phyloP scores from a whole-genome alignment of 2,329 filamentous ascomycete species.

The Septoria petroselini region DNA sequence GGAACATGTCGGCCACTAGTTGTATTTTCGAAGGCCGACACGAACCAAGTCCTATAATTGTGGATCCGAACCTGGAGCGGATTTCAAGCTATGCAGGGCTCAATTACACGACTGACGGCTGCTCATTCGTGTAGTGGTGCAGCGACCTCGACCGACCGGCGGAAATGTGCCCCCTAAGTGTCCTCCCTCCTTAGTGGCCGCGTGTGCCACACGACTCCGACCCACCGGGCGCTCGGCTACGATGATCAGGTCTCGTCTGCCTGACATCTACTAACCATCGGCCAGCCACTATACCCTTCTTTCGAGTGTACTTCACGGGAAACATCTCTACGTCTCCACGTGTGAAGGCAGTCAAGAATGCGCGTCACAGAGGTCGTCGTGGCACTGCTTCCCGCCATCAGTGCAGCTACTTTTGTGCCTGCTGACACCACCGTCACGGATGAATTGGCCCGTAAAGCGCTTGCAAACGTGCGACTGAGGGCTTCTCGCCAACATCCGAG shows the following conservation, averaged over 20 bases:
- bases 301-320: too few relatives aligned
- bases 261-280: neutral
- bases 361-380: slow-evolving; percentile 14
- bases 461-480: slow-evolving; percentile 30
- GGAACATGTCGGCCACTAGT: too few relatives aligned
- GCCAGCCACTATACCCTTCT: neutral
- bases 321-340: slow-evolving; percentile 5
- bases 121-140: neutral
- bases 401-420: slow-evolving; percentile 24
- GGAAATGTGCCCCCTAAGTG: neutral
- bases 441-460: slow-evolving; percentile 25
- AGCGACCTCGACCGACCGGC: neutral
- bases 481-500: neutral
- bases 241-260: too few relatives aligned
- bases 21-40: too few relatives aligned
- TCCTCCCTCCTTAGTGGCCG: neutral
- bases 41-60: too few relatives aligned
- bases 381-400: slow-evolving; percentile 10
- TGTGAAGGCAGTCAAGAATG: slow-evolving; percentile 10
- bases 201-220: neutral
- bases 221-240: neutral
- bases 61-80: too few relatives aligned
- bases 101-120: too few relatives aligned
- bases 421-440: slow-evolving; percentile 31
- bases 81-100: too few relatives aligned